These are phyloP conservation scores for Bremia lactucae DNA, from an alignment of 352 stramenopile species.

Conservation along the genomic window DNA sequence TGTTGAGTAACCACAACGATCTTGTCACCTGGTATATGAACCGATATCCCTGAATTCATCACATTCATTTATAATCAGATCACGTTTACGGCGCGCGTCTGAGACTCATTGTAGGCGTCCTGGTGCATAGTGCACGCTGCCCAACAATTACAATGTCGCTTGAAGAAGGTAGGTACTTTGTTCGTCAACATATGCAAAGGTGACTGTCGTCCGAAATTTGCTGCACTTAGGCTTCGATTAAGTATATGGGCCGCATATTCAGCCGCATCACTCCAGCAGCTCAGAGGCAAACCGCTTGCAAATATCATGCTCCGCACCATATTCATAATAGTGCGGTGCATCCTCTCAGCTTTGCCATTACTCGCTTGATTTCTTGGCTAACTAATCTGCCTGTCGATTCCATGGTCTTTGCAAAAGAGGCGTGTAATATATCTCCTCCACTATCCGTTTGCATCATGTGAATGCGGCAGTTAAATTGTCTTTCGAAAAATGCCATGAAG, in stretches of 20 bases:
- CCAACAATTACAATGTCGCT: neutral
- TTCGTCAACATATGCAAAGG: too few species aligned
- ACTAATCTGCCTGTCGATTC: too few species aligned
- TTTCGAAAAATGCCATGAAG: too few species aligned
- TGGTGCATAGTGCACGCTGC: neutral
- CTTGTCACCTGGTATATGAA: neutral
- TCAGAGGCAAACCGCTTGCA: too few species aligned
- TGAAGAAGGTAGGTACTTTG: neutral
- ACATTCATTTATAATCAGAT: too few species aligned
- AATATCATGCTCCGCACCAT: too few species aligned
- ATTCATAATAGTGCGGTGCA: too few species aligned
- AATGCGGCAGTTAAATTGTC: neutral
- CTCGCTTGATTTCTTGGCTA: too few species aligned
- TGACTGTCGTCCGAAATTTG: neutral
- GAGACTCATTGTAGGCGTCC: neutral
- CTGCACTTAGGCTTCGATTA: neutral
- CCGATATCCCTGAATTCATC: neutral
- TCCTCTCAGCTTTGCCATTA: too few species aligned
- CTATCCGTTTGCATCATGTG: neutral
- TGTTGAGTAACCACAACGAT: too few species aligned
- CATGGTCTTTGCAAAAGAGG: neutral
- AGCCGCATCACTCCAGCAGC: too few species aligned
- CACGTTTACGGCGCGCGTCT: neutral
- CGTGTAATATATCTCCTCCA: too few species aligned
- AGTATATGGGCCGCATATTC: neutral